Conservation (phyloP, 2,329 filamentous ascomycete genomes). For the Alternaria postmessia region DNA sequence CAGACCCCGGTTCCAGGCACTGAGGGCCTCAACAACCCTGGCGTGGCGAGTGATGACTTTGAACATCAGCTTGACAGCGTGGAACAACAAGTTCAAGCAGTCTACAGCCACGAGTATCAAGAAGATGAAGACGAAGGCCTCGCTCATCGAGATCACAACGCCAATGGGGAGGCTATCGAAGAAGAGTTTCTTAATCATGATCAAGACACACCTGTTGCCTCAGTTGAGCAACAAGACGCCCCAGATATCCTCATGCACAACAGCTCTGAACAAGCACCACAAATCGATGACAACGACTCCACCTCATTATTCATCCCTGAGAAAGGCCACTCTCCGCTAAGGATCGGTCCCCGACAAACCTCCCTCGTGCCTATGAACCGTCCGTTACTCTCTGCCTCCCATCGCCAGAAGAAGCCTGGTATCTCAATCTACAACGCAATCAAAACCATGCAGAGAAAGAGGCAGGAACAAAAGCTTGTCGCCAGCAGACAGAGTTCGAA, state of each 20-base stretch:
- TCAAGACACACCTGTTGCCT: neutral
- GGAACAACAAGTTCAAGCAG: neutral
- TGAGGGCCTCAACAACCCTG: neutral
- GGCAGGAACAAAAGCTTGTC: conserved; percentile 11
- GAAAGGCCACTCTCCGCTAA: neutral
- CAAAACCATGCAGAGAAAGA: conserved; percentile 17
- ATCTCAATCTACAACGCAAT: conserved; percentile 18
- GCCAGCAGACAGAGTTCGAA: conserved; percentile 4
- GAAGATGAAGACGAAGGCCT: neutral
- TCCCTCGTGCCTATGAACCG: neutral
- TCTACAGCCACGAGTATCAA: neutral
- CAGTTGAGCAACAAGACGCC: neutral
- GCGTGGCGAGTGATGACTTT: neutral
- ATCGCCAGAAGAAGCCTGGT: neutral
- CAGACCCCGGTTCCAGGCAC: conserved; percentile 7
- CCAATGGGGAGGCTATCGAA: neutral
- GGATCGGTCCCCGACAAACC: neutral
- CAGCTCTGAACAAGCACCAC: neutral
- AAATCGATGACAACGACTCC: conserved; percentile 4
- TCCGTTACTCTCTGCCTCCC: conserved; percentile 1
- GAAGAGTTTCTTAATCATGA: neutral
- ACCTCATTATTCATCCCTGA: conserved; percentile 29
- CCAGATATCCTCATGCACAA: neutral
- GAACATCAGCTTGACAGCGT: neutral
- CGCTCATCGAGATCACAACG: neutral